Evolutionary conservation across 768 basidiomycete genomes (phyloP).

Genomic region (Lactarius vividus): DNA sequence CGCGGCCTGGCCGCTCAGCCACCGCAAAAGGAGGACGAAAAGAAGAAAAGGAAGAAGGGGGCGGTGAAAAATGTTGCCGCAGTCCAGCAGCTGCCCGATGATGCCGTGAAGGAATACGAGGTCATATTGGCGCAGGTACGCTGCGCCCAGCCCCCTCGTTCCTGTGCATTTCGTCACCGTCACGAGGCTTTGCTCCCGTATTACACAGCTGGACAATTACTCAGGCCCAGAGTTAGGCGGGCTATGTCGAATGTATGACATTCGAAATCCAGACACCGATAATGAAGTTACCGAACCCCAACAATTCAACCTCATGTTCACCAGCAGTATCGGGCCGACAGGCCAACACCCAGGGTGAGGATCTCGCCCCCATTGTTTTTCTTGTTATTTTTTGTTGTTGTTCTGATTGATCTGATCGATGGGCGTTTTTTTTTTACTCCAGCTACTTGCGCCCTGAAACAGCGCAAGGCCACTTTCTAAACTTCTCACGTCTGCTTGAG

Average conservation of each 20-base stretch:
- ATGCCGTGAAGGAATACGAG: constrained; percentile 74
- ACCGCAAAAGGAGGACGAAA: constrained; percentile 49
- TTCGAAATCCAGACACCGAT: constrained; percentile 87
- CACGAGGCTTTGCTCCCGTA: constrained; percentile 18
- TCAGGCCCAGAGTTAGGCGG: constrained; percentile 85
- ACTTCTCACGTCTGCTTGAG: constrained; percentile 94
- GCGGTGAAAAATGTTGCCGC: constrained; percentile 64
- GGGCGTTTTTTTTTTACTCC: not conserved
- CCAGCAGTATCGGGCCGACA: constrained; percentile 94
- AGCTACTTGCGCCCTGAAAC: constrained; percentile 97
- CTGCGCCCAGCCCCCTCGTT: constrained; percentile 13
- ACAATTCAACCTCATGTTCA: constrained; percentile 98
- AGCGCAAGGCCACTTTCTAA: constrained; percentile 97
- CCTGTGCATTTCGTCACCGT: constrained; percentile 14
- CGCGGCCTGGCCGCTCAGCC: constrained; percentile 66
- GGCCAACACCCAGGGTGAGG: constrained; percentile 92
- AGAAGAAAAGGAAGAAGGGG: constrained; percentile 74
- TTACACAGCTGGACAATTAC: constrained; percentile 88
- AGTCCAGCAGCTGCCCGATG: constrained; percentile 71
- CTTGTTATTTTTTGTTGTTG: not conserved
- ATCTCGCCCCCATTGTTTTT: constrained; percentile 1
- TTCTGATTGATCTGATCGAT: constrained; percentile 9
- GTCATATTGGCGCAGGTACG: constrained; percentile 82
- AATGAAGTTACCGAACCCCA: constrained; percentile 93
- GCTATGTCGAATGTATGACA: constrained; percentile 74